These are phyloP conservation scores for Cucumis melo DNA, from an alignment of 306 rosid genomes.

Conservation along the genomic window DNA sequence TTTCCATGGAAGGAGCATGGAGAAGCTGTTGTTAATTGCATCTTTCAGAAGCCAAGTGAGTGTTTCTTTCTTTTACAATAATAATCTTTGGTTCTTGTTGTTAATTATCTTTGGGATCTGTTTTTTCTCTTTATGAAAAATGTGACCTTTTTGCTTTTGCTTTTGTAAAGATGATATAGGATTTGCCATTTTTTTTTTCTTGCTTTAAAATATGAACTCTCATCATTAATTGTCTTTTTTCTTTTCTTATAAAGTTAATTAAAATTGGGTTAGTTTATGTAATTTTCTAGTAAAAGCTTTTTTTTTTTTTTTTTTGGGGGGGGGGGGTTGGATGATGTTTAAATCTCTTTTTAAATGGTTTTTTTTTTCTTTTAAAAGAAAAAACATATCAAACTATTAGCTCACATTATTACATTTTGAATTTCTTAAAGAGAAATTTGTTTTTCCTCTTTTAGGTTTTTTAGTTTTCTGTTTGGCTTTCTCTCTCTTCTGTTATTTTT, in stretches of 20 bases:
- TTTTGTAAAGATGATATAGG: slow-evolving; percentile 17
- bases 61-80: slow-evolving; percentile 5
- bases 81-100: slow-evolving; percentile 6
- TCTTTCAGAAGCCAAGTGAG: slow-evolving; percentile 35
- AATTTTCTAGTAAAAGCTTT: neutral
- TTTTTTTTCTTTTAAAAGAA: neutral
- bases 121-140: neutral
- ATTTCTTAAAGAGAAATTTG: neutral
- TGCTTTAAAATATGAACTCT: slow-evolving; percentile 7
- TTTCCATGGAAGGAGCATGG: slow-evolving; percentile 20
- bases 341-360: neutral
- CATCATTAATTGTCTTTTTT: neutral
- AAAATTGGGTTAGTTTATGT: neutral
- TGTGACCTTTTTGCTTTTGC: slow-evolving; percentile 7
- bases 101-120: slow-evolving; percentile 26
- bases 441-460: neutral
- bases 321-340: neutral
- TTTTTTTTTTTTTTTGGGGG: no score
- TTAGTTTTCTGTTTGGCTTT: neutral
- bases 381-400: neutral
- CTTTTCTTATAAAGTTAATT: neutral
- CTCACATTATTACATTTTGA: neutral
- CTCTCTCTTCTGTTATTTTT: neutral
- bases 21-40: slow-evolving; percentile 5
- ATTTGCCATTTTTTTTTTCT: slow-evolving; percentile 1